Conservation (phyloP, 2,329 filamentous ascomycete species). For the Gyromitra esculenta region DNA sequence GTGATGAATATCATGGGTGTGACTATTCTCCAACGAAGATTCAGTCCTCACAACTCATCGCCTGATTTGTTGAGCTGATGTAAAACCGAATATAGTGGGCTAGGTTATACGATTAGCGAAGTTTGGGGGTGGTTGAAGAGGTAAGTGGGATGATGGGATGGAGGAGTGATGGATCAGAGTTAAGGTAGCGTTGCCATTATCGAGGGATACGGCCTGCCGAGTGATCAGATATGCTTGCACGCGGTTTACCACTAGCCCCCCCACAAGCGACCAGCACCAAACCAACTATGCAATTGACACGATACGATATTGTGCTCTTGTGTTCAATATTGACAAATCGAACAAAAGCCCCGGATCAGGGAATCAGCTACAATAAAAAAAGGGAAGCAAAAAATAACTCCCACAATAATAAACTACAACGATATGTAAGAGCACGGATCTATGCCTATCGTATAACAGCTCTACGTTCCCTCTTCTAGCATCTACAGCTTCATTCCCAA, state of each 20-base stretch:
- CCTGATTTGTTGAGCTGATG: too few relatives aligned
- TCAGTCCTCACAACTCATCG: too few relatives aligned
- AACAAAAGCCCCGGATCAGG: conserved; percentile 11
- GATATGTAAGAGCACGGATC: not conserved
- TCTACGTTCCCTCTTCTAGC: not conserved
- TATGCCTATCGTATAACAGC: conserved; percentile 7
- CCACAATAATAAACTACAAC: conserved; percentile 7
- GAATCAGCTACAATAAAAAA: not conserved
- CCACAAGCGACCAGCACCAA: not conserved
- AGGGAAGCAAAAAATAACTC: conserved; percentile 25
- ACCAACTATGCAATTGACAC: not conserved
- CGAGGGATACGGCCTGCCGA: not conserved
- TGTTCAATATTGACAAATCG: conserved; percentile 14
- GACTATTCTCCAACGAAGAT: too few relatives aligned
- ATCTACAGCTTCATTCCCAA: conserved; percentile 92
- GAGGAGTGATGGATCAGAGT: too few relatives aligned
- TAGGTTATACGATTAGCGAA: too few relatives aligned
- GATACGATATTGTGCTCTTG: conserved; percentile 5
- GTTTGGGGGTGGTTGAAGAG: too few relatives aligned
- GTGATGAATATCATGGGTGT: too few relatives aligned
- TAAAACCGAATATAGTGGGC: too few relatives aligned
- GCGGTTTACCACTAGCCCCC: not conserved
- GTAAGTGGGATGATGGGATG: too few relatives aligned
- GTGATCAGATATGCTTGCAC: not conserved
- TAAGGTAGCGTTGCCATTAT: not conserved